phyloP scores from a whole-genome alignment of 495 filamentous ascomycete genomes.

The Aspergillus diversus region DNA sequence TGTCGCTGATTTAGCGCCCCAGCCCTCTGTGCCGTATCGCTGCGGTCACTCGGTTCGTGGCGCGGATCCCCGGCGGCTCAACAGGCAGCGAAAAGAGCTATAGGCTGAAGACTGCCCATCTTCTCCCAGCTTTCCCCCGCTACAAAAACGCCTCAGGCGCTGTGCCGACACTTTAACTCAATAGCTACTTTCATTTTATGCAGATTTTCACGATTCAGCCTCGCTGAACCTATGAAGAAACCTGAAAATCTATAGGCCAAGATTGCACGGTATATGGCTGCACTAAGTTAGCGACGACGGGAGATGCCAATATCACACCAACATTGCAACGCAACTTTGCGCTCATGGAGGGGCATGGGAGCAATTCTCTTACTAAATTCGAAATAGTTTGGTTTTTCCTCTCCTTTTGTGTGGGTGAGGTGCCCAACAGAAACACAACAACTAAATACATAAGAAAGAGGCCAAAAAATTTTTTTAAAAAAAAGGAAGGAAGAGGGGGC shows the following conservation, averaged over 20 bases:
- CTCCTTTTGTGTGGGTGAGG: neutral
- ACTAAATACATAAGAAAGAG: slow-evolving; percentile 5
- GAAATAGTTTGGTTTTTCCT: slow-evolving; percentile 1
- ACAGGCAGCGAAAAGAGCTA: slow-evolving; percentile 10
- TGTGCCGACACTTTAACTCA: slow-evolving; percentile 16
- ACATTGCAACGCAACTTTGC: slow-evolving; percentile 12
- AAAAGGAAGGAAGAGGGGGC: slow-evolving; percentile 12
- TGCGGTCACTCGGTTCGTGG: slow-evolving; percentile 23
- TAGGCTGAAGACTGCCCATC: slow-evolving; percentile 17
- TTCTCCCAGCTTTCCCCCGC: neutral
- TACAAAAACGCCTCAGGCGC: slow-evolving; percentile 16
- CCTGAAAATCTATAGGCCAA: slow-evolving; percentile 29
- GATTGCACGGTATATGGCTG: slow-evolving; percentile 19
- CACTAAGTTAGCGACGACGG: slow-evolving; percentile 27
- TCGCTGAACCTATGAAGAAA: slow-evolving; percentile 15
- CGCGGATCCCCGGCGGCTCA: slow-evolving; percentile 30
- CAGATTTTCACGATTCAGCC: slow-evolving; percentile 14
- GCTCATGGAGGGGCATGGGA: neutral
- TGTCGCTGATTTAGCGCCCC: slow-evolving; percentile 42
- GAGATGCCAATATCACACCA: slow-evolving; percentile 29
- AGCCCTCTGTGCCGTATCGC: slow-evolving; percentile 33
- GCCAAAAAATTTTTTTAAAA: slow-evolving; percentile 1
- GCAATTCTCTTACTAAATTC: slow-evolving; percentile 11
- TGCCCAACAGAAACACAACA: slow-evolving; percentile 10
- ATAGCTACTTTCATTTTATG: slow-evolving; percentile 13